Percentiles rank a stretch among this genome's conserved stretches.
These are phyloP conservation scores for Mortierella sp. DNA, from an alignment of 371 early-diverging fungal species.

Conservation along the genomic window DNA sequence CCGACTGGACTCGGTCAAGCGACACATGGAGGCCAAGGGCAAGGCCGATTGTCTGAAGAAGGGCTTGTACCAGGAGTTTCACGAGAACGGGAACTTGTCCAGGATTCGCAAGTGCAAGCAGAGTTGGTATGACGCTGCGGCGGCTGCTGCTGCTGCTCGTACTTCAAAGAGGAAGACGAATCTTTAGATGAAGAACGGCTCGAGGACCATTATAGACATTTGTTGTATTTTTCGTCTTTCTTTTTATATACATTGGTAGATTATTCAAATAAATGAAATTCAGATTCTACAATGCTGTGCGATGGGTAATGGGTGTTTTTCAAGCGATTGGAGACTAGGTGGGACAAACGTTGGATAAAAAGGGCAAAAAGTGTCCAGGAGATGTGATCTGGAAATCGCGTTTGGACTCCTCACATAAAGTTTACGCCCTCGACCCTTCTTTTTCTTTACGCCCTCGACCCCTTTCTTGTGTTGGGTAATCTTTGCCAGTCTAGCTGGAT, in stretches of 20 bases:
- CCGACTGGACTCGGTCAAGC: slow-evolving; percentile 49
- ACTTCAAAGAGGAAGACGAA: neutral
- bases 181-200: too few relatives aligned
- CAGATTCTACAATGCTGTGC: neutral
- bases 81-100: slow-evolving; percentile 27
- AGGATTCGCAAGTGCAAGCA: slow-evolving; percentile 32
- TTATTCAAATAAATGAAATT: neutral
- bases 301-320: neutral
- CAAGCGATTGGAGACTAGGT: too few relatives aligned
- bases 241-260: neutral
- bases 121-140: slow-evolving; percentile 49
- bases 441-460: too few relatives aligned
- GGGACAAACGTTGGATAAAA: neutral
- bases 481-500: too few relatives aligned
- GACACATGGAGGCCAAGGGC: slow-evolving; percentile 57
- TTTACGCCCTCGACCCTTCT: too few relatives aligned
- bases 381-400: neutral
- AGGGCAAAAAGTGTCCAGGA: neutral
- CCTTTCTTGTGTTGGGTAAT: too few relatives aligned
- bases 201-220: neutral
- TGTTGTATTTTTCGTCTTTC: neutral
- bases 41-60: slow-evolving; percentile 40
- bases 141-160: slow-evolving; percentile 15
- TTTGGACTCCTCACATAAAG: too few relatives aligned
- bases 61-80: slow-evolving; percentile 44